A percentile compares a stretch with the other conserved stretches of the same genome.
Conservation (phyloP, 805 yeast species). For the Candida chauliodis region DNA sequence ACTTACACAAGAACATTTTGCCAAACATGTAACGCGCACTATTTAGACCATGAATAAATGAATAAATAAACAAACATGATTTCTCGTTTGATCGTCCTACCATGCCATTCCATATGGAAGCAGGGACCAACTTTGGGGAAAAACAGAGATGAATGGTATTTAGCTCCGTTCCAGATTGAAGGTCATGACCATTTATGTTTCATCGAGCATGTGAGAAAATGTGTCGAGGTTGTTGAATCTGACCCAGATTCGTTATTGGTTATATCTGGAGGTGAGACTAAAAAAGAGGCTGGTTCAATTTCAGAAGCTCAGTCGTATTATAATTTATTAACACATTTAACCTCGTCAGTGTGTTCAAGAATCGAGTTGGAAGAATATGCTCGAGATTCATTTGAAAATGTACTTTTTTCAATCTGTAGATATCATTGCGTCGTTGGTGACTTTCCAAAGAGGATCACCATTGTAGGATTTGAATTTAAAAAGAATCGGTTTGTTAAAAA, state of each 20-base stretch:
- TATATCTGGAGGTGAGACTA: constrained; percentile 73
- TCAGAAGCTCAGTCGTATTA: constrained; percentile 64
- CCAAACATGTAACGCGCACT: too few relatives aligned
- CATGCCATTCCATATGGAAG: constrained; percentile 63
- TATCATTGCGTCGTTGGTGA: constrained; percentile 43
- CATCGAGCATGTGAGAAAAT: constrained; percentile 53
- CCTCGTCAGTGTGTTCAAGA: constrained; percentile 12
- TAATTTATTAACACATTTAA: constrained; percentile 36
- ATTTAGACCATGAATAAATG: too few relatives aligned
- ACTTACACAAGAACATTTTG: constrained; percentile 33
- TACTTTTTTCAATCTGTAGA: constrained; percentile 55
- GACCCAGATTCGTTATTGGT: constrained; percentile 35
- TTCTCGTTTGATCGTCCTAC: constrained; percentile 30
- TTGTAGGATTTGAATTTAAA: constrained; percentile 78
- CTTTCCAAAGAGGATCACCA: constrained; percentile 52
- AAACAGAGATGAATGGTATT: constrained; percentile 53
- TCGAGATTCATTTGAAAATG: constrained; percentile 76
- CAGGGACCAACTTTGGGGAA: constrained; percentile 42
- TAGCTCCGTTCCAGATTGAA: constrained; percentile 65
- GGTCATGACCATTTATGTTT: constrained; percentile 69
- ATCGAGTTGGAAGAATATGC: constrained; percentile 67
- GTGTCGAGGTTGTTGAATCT: constrained; percentile 33
- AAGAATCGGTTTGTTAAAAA: constrained; percentile 50
- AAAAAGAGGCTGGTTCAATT: constrained; percentile 46
- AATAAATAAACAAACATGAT: neutral